A percentile compares a stretch with the other conserved stretches of the same genome.
phyloP scores from a whole-genome alignment of 768 basidiomycete genomes.

The Suillus lakei region DNA sequence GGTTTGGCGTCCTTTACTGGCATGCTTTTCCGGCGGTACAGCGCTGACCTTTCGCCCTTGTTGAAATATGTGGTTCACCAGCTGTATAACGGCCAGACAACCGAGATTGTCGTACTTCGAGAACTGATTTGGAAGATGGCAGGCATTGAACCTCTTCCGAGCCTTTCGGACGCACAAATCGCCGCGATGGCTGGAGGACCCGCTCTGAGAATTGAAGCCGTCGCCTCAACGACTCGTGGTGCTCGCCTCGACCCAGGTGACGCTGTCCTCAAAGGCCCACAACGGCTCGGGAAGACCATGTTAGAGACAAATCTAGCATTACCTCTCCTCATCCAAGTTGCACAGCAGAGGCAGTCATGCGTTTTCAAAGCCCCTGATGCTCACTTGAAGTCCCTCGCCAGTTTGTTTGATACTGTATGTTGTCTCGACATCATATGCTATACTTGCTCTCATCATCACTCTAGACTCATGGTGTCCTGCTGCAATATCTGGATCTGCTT shows the following conservation, averaged over 20 bases:
- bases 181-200: slow-evolving; percentile 91
- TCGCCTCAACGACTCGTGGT: slow-evolving; percentile 79
- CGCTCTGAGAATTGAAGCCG: slow-evolving; percentile 83
- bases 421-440: slow-evolving; percentile 17
- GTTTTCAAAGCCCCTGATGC: slow-evolving; percentile 75
- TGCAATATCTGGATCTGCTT: slow-evolving; percentile 92
- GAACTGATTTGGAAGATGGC: slow-evolving; percentile 97
- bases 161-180: slow-evolving; percentile 87
- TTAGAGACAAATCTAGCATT: slow-evolving; percentile 78
- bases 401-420: slow-evolving; percentile 88
- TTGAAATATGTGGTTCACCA: slow-evolving; percentile 93
- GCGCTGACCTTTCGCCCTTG: slow-evolving; percentile 81
- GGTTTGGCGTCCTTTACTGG: slow-evolving; percentile 94
- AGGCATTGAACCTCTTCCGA: slow-evolving; percentile 89
- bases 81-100: slow-evolving; percentile 78
- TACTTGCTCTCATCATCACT: slow-evolving; percentile 26
- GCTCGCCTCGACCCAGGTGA: slow-evolving; percentile 72
- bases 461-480: slow-evolving; percentile 88
- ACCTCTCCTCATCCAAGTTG: slow-evolving; percentile 89
- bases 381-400: slow-evolving; percentile 84
- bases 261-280: slow-evolving; percentile 64
- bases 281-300: slow-evolving; percentile 66
- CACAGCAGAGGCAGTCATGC: slow-evolving; percentile 88
- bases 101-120: slow-evolving; percentile 89
- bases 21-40: slow-evolving; percentile 87